Conservation (phyloP, 768 basidiomycete species). For the Termitomyces sp. region DNA sequence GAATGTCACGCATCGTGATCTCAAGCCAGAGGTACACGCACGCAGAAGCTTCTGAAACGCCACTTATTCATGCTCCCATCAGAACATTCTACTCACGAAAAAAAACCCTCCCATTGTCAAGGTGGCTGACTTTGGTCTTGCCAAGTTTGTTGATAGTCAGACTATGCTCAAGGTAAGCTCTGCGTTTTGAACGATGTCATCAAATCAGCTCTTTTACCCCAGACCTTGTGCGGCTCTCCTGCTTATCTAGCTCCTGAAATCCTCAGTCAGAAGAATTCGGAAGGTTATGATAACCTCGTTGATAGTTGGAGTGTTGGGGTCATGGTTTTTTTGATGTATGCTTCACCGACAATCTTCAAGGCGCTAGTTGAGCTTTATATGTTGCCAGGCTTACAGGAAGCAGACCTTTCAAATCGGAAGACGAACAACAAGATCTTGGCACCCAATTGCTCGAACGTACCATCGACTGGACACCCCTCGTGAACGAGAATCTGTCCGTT, state of each 20-base stretch:
- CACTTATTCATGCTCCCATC: background rate
- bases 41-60: background rate
- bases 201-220: background rate
- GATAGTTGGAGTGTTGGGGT: conserved; percentile 98
- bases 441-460: conserved; percentile 49
- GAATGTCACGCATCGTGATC: conserved; percentile 87
- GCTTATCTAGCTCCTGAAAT: conserved; percentile 41
- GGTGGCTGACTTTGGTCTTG: conserved; percentile 94
- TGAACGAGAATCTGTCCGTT: conserved; percentile 19
- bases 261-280: conserved; percentile 37
- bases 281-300: conserved; percentile 83
- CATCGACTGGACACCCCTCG: conserved; percentile 58
- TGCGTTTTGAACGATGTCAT: background rate
- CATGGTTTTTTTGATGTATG: conserved; percentile 85
- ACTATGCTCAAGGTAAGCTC: conserved; percentile 67
- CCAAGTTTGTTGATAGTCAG: conserved; percentile 77
- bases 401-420: conserved; percentile 77
- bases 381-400: conserved; percentile 60
- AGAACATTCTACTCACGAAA: conserved; percentile 80
- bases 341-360: background rate
- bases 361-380: background rate
- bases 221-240: conserved; percentile 96
- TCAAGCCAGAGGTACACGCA: conserved; percentile 73
- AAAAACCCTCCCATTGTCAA: conserved; percentile 70
- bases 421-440: conserved; percentile 45